These are phyloP conservation scores for Clavispora phyllophila DNA, from an alignment of 805 yeast genomes.

Conservation along the genomic window DNA sequence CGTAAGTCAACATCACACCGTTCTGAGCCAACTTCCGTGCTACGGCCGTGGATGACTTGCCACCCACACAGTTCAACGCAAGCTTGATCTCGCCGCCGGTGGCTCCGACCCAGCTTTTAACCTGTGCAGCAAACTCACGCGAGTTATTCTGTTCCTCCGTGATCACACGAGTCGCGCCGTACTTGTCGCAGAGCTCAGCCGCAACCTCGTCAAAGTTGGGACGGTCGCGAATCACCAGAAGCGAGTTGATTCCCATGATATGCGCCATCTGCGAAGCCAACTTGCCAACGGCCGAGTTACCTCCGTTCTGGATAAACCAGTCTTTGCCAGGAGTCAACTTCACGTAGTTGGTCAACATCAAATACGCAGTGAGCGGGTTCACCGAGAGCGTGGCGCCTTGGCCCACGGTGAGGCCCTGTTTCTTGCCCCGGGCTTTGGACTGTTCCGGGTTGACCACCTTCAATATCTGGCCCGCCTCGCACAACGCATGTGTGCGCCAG, in stretches of 20 bases:
- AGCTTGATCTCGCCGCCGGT: slow-evolving; percentile 55
- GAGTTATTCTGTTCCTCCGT: slow-evolving; percentile 82
- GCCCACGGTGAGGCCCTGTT: slow-evolving; percentile 30
- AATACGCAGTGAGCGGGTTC: slow-evolving; percentile 89
- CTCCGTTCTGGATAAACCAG: slow-evolving; percentile 96
- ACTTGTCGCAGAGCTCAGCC: slow-evolving; percentile 44
- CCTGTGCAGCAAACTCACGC: slow-evolving; percentile 57
- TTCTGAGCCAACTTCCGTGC: slow-evolving; percentile 75
- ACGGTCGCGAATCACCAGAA: slow-evolving; percentile 85
- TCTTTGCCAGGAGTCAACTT: slow-evolving; percentile 59
- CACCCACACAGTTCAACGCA: slow-evolving; percentile 93
- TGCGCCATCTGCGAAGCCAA: slow-evolving; percentile 85
- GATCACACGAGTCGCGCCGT: slow-evolving; percentile 86
- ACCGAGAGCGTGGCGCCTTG: slow-evolving; percentile 89
- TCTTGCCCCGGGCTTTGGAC: slow-evolving; percentile 34
- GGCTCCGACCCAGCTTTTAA: slow-evolving; percentile 49
- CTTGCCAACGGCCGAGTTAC: slow-evolving; percentile 91
- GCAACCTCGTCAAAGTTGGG: slow-evolving; percentile 61
- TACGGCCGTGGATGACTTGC: slow-evolving; percentile 73
- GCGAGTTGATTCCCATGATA: slow-evolving; percentile 72
- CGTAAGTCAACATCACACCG: slow-evolving; percentile 84
- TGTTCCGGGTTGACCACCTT: slow-evolving; percentile 52
- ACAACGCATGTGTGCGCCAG: slow-evolving; percentile 77
- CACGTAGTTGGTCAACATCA: slow-evolving; percentile 71
- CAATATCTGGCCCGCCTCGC: slow-evolving; percentile 48